These are phyloP conservation scores for Alternaria brassicicola DNA, from an alignment of 2,329 filamentous ascomycete species.

Conservation along the genomic window DNA sequence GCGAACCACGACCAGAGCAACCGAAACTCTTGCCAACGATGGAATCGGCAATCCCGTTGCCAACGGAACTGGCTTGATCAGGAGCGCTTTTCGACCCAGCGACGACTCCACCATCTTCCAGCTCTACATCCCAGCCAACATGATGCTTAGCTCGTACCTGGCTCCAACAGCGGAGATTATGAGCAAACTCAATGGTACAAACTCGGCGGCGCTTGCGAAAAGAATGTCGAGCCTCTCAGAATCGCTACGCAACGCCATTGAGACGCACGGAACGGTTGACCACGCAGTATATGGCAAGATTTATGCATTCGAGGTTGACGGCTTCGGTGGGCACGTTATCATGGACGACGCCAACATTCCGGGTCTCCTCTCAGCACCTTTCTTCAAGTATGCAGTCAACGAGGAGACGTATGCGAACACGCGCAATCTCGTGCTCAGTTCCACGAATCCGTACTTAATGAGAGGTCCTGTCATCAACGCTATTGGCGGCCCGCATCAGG, in stretches of 20 bases:
- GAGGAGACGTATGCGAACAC: slow-evolving; percentile 56
- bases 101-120: slow-evolving; percentile 59
- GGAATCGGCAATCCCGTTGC: slow-evolving; percentile 58
- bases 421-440: slow-evolving; percentile 52
- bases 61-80: slow-evolving; percentile 56
- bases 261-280: slow-evolving; percentile 51
- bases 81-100: slow-evolving; percentile 58
- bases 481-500: slow-evolving; percentile 57
- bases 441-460: slow-evolving; percentile 58
- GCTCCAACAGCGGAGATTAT: slow-evolving; percentile 60
- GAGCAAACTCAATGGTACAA: slow-evolving; percentile 52
- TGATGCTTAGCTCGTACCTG: slow-evolving; percentile 76
- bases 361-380: slow-evolving; percentile 68
- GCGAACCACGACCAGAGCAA: slow-evolving; percentile 52
- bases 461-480: slow-evolving; percentile 56
- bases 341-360: slow-evolving; percentile 79
- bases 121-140: slow-evolving; percentile 60
- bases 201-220: slow-evolving; percentile 58
- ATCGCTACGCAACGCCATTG: slow-evolving; percentile 53
- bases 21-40: slow-evolving; percentile 60
- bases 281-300: slow-evolving; percentile 48
- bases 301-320: slow-evolving; percentile 58
- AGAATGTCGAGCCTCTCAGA: slow-evolving; percentile 64
- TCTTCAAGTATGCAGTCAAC: slow-evolving; percentile 62
- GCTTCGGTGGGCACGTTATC: slow-evolving; percentile 57